Evolutionary conservation across 2,329 filamentous ascomycete genomes (phyloP), one percentile per base, ranked within the genome.

Genomic region (Penicillium sp.): DNA sequence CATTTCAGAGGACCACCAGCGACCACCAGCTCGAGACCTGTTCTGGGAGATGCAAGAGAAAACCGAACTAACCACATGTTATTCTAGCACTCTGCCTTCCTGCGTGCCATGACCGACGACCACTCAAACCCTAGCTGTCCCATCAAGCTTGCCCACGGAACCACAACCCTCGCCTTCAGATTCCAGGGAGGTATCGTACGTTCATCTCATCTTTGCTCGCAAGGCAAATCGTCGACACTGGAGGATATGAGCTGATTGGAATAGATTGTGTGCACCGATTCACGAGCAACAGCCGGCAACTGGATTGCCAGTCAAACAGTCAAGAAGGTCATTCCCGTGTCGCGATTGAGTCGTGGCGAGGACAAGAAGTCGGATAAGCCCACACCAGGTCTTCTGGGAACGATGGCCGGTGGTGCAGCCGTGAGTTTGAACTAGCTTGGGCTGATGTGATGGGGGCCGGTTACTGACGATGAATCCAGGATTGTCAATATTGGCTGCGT

Each of bases 241-340:
- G 24, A 9, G 16, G 16, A 18, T n/a, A n/a, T 45, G 2, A 34
- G 32, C 51, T 49, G 31, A 49, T 31, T 24, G 10, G 9, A 22
- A n/a, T 61, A 75, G 72, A 95, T 99, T 72, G 93, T 99, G 49
- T 93, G 93, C 51, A 99, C 94, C 56, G 94, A 99, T 80, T 99
- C 94, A 57, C 87, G 94, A 79, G 94, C 94, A 57, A 96, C 94
- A 45, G 93, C 94, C 29, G 94, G 94, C 70, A 95, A 94, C 85
- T 99, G 94, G 94, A 99, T 99, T 78, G 94, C 94, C 64, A 96
- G 91, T 79, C 94, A 99, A 83, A 99, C 94, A 50, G 94, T 99
- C 72, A 99, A 99, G 87, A 99, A 99, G 84, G 94, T 99, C 66
- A 97, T 99, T 72, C 72, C 72, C 24, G 72, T 75, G 38, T 75